Evolutionary conservation across 495 filamentous ascomycete genomes (phyloP).

Genomic region (Tuber borchii): DNA sequence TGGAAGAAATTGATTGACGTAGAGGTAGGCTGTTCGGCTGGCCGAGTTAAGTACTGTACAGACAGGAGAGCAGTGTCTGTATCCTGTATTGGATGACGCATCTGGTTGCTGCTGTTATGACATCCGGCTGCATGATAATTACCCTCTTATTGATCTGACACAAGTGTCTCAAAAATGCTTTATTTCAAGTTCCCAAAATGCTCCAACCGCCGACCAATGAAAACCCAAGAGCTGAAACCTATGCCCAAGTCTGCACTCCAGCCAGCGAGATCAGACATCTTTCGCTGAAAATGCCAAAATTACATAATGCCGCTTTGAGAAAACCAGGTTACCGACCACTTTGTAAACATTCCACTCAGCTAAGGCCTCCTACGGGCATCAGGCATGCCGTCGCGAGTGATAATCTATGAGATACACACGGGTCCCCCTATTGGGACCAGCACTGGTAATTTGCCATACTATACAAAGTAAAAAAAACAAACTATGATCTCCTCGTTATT

Average conservation of each 20-base stretch:
- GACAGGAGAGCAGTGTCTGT: not conserved
- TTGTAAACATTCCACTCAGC: not conserved
- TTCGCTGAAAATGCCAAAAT: no score
- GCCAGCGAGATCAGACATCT: no score
- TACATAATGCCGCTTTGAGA: not conserved
- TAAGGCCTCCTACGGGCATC: not conserved
- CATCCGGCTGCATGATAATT: not conserved
- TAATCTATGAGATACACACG: not conserved
- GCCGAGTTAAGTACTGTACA: not conserved
- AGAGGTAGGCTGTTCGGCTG: not conserved
- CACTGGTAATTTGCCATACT: not conserved
- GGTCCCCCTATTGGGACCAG: not conserved
- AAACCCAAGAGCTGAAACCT: not conserved
- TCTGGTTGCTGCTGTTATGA: not conserved
- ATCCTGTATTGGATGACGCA: not conserved
- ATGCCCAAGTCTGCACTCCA: not conserved
- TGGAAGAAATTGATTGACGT: not conserved
- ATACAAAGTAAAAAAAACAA: not conserved
- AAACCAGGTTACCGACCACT: not conserved
- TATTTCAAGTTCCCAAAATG: not conserved
- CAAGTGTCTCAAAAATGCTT: no score
- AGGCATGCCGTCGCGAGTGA: not conserved
- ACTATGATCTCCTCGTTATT: not conserved
- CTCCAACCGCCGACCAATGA: not conserved
- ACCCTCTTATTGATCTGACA: not conserved